A percentile compares a stretch with the other conserved stretches of the same genome.
Evolutionary conservation across 2,329 filamentous ascomycete species (phyloP).

Genomic region (Eurotiales sp.): DNA sequence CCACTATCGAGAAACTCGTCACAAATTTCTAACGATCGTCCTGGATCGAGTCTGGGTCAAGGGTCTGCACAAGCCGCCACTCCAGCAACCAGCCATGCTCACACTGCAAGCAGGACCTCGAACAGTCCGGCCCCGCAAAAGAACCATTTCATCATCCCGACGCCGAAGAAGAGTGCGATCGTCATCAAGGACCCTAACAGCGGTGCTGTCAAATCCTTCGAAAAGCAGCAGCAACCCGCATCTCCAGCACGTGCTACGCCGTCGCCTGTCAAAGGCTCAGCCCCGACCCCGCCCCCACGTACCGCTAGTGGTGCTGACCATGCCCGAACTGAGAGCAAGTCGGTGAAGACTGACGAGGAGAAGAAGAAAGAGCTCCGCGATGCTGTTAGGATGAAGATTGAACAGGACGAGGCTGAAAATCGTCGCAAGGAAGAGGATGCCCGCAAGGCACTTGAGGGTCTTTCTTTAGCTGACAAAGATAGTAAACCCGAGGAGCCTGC

Average conservation of each 20-base stretch:
- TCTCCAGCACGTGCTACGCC: slow-evolving; percentile 53
- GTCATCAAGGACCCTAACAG: slow-evolving; percentile 80
- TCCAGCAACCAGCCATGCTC: slow-evolving; percentile 43
- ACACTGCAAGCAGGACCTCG: slow-evolving; percentile 55
- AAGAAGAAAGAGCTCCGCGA: slow-evolving; percentile 72
- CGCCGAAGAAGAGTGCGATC: slow-evolving; percentile 67
- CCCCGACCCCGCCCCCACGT: slow-evolving; percentile 78
- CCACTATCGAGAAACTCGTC: slow-evolving; percentile 80
- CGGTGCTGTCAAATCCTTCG: slow-evolving; percentile 68
- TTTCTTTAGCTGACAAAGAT: slow-evolving; percentile 29
- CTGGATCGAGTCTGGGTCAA: slow-evolving; percentile 59
- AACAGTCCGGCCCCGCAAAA: slow-evolving; percentile 57
- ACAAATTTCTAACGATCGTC: slow-evolving; percentile 68
- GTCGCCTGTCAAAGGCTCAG: slow-evolving; percentile 58
- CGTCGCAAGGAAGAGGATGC: slow-evolving; percentile 49
- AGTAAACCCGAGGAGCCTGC: slow-evolving; percentile 20
- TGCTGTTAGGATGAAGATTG: slow-evolving; percentile 48
- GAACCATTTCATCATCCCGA: slow-evolving; percentile 61
- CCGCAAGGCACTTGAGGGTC: slow-evolving; percentile 30
- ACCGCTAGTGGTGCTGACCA: slow-evolving; percentile 54
- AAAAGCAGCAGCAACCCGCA: slow-evolving; percentile 66
- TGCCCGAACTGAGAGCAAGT: slow-evolving; percentile 64
- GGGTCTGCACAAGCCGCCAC: slow-evolving; percentile 50
- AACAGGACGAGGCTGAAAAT: slow-evolving; percentile 55
- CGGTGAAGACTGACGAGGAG: slow-evolving; percentile 72